Percentiles rank a stretch among this genome's conserved stretches.
Evolutionary conservation across 192 early-diverging fungal genomes (phyloP).

Genomic region (Podila verticillata): DNA sequence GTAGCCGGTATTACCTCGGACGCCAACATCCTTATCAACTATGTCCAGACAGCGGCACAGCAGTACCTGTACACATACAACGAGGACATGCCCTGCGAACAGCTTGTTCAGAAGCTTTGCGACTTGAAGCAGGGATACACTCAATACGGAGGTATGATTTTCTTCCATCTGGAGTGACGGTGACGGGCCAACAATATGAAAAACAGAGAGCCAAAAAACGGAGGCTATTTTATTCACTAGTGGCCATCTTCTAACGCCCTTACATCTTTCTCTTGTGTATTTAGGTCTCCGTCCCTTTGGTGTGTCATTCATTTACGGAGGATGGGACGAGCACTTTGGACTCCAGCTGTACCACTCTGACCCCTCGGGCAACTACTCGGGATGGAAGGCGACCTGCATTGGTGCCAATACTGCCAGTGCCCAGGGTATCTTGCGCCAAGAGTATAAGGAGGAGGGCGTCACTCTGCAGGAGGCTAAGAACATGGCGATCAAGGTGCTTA

Average conservation of each 20-base stretch:
- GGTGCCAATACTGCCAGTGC: constrained; percentile 94
- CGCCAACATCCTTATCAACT: constrained; percentile 95
- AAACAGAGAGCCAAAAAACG: no score
- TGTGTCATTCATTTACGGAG: constrained; percentile 97
- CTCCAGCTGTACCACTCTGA: constrained; percentile 99
- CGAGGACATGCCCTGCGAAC: constrained; percentile 94
- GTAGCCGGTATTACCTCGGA: constrained; percentile 98
- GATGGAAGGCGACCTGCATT: constrained; percentile 99
- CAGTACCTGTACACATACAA: constrained; percentile 88
- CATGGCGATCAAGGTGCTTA: constrained; percentile 92
- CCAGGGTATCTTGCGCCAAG: constrained; percentile 93
- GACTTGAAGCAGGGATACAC: constrained; percentile 99
- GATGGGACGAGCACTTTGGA: constrained; percentile 88
- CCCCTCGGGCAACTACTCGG: constrained; percentile 98
- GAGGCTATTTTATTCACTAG: neutral
- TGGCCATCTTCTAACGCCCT: neutral
- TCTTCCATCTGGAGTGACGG: neutral
- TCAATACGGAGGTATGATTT: constrained; percentile 82
- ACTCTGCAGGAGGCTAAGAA: constrained; percentile 90
- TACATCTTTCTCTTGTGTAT: neutral
- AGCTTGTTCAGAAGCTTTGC: constrained; percentile 93
- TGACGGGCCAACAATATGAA: neutral
- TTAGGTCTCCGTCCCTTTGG: constrained; percentile 94
- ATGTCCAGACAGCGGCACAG: constrained; percentile 87
- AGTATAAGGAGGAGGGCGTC: constrained; percentile 89